Evolutionary conservation across 2,329 filamentous ascomycete genomes (phyloP), one percentile per base, ranked within the genome.

Genomic region (Xylariaceae sp.): DNA sequence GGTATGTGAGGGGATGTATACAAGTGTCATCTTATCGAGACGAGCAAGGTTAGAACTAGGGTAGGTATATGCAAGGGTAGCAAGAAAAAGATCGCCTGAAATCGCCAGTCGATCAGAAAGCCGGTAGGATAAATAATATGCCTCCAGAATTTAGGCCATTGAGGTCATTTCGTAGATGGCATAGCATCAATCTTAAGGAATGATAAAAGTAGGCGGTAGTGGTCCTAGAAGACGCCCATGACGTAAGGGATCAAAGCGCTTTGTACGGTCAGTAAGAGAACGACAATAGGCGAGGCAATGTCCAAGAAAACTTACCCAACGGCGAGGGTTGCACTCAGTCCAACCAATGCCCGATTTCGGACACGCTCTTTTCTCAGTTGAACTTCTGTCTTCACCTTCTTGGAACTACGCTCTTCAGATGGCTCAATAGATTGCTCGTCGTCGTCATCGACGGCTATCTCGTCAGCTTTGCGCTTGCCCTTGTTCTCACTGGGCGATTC

Each of bases 301-400:
- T 26, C n/a, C 19, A 19, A 19, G 19, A 37, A 49, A 39, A 87
- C 91, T 76, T 82, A 97, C 94, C 91, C 91, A 71, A 96, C 81
- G 54, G 89, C 89, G 70, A 96, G 80, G 46, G 89, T 94, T 55
- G 90, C 90, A 59, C 86, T 89, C 51, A 97, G 82, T 55, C 94
- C 92, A 60, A 95, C 80, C 58, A 96, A 76, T 46, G 94, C 90
- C 68, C 91, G 84, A 72, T 86, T 89, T 73, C 89, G 86, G 62
- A 96, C 89, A 67, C 85, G 88, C 73, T 95, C 87, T 74, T 90
- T 91, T 71, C 86, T 86, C 62, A 95, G 71, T 72, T 94, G 87
- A 44, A 88, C 81, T 69, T 94, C 88, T 1, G 90, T 87, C 77
- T 86, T 89, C 41, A 81, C 83, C 68, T 87, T 89, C 82, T 97